Evolutionary conservation across 371 early-diverging fungal genomes (phyloP).

Genomic region (Actinomortierella ambigua): DNA sequence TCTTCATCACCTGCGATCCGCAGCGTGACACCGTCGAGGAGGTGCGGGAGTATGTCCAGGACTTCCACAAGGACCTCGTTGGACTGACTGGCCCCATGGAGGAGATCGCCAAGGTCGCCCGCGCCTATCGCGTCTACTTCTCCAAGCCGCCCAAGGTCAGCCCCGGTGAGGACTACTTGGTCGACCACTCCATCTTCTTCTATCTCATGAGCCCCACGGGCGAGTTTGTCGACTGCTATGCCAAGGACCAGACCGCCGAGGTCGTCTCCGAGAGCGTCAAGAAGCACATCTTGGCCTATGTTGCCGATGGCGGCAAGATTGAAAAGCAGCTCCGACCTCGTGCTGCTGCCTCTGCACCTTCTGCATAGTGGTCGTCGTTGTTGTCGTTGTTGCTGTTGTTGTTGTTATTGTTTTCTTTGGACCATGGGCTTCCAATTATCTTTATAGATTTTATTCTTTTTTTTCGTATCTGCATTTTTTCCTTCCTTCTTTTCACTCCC

Average conservation of each 20-base stretch:
- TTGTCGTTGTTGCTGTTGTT: too few species aligned
- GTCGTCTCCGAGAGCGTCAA: constrained; percentile 66
- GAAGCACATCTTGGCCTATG: constrained; percentile 56
- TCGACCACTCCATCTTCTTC: constrained; percentile 98
- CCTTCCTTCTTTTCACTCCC: too few species aligned
- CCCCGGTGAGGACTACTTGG: constrained; percentile 92
- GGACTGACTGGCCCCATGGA: constrained; percentile 92
- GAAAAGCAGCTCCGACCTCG: constrained; percentile 15
- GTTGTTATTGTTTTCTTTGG: too few species aligned
- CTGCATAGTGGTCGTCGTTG: too few species aligned
- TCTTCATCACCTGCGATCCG: constrained; percentile 97
- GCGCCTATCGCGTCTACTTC: constrained; percentile 94
- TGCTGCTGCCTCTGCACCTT: too few species aligned
- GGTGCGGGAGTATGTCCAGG: constrained; percentile 87
- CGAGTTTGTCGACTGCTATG: constrained; percentile 89
- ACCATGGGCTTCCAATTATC: too few species aligned
- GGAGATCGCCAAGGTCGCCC: constrained; percentile 84
- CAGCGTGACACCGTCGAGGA: constrained; percentile 88
- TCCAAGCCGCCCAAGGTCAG: constrained; percentile 84
- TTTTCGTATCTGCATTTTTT: too few species aligned
- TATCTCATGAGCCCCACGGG: constrained; percentile 96
- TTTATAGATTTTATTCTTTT: too few species aligned
- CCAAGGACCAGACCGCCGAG: constrained; percentile 73
- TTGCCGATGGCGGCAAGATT: constrained; percentile 52
- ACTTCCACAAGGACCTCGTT: constrained; percentile 92